phyloP scores from a whole-genome alignment of 257 asterid species.

The Solanum sejunctum region DNA sequence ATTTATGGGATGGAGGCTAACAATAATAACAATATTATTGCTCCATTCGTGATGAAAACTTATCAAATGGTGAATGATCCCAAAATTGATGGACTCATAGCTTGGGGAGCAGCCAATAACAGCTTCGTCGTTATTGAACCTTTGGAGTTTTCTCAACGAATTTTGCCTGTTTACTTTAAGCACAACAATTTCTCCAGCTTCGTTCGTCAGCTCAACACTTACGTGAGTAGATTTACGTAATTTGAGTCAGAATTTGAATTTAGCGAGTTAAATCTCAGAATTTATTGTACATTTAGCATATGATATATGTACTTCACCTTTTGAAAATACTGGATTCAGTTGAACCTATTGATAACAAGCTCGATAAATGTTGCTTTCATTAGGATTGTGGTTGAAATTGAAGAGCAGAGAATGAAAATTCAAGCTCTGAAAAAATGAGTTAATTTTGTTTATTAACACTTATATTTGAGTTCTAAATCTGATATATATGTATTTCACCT shows the following conservation, averaged over 20 bases:
- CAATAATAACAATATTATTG: conserved; percentile 8
- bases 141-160: conserved; percentile 48
- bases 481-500: not conserved
- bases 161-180: conserved; percentile 67
- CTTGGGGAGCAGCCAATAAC: conserved; percentile 57
- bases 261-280: not conserved
- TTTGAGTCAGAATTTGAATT: not conserved
- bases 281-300: not conserved
- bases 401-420: not conserved
- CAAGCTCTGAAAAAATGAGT: not conserved
- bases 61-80: conserved; percentile 81
- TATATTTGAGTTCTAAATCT: not conserved
- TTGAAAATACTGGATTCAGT: not conserved
- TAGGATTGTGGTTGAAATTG: not conserved
- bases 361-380: not conserved
- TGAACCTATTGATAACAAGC: not conserved
- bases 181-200: conserved; percentile 93
- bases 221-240: conserved; percentile 37
- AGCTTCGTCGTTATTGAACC: conserved; percentile 66
- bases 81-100: conserved; percentile 33
- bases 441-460: not conserved
- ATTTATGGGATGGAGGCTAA: conserved; percentile 28
- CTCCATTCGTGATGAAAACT: conserved; percentile 77
- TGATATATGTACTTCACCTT: not conserved
- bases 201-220: conserved; percentile 87